These are phyloP conservation scores for Leucoagaricus sp. DNA, from an alignment of 1,284 basidiomycete genomes.

Conservation along the genomic window DNA sequence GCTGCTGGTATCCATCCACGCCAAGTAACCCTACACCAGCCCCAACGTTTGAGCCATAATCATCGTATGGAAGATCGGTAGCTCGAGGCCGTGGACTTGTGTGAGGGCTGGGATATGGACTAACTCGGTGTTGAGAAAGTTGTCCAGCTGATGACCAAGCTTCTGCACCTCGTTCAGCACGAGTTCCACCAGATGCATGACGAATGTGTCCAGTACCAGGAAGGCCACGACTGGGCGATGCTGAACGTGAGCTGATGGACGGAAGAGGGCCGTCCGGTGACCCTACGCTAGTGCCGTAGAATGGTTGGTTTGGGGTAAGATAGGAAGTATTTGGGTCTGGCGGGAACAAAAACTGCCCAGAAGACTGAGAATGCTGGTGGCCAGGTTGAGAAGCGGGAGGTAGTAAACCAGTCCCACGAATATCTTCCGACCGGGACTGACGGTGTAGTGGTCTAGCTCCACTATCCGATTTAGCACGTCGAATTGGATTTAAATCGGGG, in stretches of 20 bases:
- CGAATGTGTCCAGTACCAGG: constrained; percentile 46
- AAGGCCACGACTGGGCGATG: constrained; percentile 17
- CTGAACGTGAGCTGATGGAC: constrained; percentile 17
- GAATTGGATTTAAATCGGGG: constrained; percentile 39
- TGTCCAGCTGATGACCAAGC: constrained; percentile 24
- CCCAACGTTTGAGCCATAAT: constrained; percentile 19
- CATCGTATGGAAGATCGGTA: constrained; percentile 24
- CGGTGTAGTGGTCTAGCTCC: constrained; percentile 36
- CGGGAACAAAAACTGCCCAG: constrained; percentile 18
- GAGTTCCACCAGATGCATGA: constrained; percentile 60
- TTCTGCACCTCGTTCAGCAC: constrained; percentile 43
- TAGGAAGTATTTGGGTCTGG: constrained; percentile 11
- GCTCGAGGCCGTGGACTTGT: constrained; percentile 44
- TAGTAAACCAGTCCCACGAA: constrained; percentile 17
- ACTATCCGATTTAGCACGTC: constrained; percentile 56
- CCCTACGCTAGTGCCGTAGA: constrained; percentile 8
- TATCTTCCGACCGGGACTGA: constrained; percentile 55
- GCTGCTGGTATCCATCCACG: constrained; percentile 6
- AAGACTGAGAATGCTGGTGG: constrained; percentile 15
- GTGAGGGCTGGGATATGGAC: constrained; percentile 60
- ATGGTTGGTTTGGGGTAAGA: constrained; percentile 11
- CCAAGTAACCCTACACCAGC: constrained; percentile 11
- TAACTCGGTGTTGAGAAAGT: constrained; percentile 27
- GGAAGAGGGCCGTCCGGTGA: constrained; percentile 12
- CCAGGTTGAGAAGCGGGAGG: constrained; percentile 3